Conservation (phyloP, 495 filamentous ascomycete species). For the Amorphotheca resinae region DNA sequence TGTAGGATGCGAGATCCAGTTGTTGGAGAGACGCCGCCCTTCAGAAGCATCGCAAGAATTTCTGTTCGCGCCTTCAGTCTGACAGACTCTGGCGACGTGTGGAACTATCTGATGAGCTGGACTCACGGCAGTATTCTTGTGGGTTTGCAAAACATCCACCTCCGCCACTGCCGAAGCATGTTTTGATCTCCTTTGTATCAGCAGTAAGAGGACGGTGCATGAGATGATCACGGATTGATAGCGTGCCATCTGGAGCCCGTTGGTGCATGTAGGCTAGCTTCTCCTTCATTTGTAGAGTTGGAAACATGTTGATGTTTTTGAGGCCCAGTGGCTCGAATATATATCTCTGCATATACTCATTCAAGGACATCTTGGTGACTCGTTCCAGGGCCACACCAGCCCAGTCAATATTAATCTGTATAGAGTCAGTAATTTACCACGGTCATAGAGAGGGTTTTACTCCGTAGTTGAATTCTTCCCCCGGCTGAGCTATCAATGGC, state of each 20-base stretch:
- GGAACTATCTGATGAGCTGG: background rate
- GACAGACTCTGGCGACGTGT: background rate
- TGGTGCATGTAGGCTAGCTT: constrained; percentile 37
- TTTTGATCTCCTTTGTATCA: constrained; percentile 19
- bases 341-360: constrained; percentile 41
- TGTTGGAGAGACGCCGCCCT: constrained; percentile 16
- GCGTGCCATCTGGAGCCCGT: constrained; percentile 24
- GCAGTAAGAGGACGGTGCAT: constrained; percentile 29
- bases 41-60: background rate
- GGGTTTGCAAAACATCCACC: constrained; percentile 41
- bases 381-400: constrained; percentile 42
- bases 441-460: constrained; percentile 22
- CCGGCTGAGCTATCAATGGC: constrained; percentile 46
- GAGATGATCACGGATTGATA: constrained; percentile 33
- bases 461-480: constrained; percentile 44
- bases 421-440: background rate
- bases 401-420: constrained; percentile 37
- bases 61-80: constrained; percentile 17
- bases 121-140: constrained; percentile 39
- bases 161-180: constrained; percentile 40
- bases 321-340: constrained; percentile 44
- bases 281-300: constrained; percentile 32
- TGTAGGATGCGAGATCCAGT: constrained; percentile 35
- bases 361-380: constrained; percentile 33
- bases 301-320: constrained; percentile 34